Conservation (phyloP, 148 eudicot genomes). For the Hydrangea macrophylla region DNA sequence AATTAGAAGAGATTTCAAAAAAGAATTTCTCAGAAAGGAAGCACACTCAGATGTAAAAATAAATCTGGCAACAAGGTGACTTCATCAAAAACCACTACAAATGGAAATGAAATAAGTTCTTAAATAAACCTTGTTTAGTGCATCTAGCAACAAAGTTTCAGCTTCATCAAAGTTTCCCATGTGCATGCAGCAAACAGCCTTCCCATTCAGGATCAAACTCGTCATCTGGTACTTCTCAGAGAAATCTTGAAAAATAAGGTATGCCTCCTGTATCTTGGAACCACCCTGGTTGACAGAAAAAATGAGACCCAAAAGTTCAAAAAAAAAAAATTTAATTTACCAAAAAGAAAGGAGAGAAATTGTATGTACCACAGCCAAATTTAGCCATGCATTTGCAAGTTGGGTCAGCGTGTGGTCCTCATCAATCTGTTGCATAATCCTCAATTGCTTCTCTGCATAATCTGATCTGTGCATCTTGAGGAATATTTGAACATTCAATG, state of each 20-base stretch:
- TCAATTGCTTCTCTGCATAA: conserved; percentile 91
- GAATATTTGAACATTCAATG: conserved; percentile 87
- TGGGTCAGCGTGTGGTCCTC: conserved; percentile 97
- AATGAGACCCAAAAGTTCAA: conserved; percentile 26
- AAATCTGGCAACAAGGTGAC: background rate
- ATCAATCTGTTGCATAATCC: conserved; percentile 83
- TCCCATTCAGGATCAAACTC: no score
- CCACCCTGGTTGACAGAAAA: conserved; percentile 60
- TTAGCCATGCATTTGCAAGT: conserved; percentile 96
- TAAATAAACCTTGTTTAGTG: conserved; percentile 72
- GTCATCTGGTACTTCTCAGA: conserved; percentile 20
- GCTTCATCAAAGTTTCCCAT: conserved; percentile 97
- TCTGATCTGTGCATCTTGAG: conserved; percentile 95
- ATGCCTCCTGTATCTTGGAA: conserved; percentile 95
- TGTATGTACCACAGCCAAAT: conserved; percentile 81
- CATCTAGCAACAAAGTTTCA: conserved; percentile 86
- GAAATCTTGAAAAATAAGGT: conserved; percentile 93
- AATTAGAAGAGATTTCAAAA: background rate
- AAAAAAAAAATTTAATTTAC: conserved; percentile 26
- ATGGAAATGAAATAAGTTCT: background rate
- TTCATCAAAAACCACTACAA: background rate
- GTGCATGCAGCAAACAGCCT: conserved; percentile 90
- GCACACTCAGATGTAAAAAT: background rate
- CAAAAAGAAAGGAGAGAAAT: conserved; percentile 9
- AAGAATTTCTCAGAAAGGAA: background rate